These are phyloP conservation scores for Tricholoma bakamatsutake DNA, from an alignment of 768 basidiomycete genomes.

Conservation along the genomic window DNA sequence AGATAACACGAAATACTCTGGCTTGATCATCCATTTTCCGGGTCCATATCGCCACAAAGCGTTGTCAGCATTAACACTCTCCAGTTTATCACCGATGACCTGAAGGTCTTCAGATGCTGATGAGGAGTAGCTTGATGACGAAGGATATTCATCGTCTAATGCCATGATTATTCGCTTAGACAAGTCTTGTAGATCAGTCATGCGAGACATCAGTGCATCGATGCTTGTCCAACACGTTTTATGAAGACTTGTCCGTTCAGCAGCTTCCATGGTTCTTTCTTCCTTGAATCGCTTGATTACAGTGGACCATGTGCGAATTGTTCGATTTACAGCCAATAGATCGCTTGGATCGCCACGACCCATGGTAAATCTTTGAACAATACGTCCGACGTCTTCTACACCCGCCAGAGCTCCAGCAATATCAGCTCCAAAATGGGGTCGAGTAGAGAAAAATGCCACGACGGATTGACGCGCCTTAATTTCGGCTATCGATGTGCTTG, in stretches of 20 bases:
- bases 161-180: conserved; percentile 50
- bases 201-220: conserved; percentile 44
- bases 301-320: conserved; percentile 53
- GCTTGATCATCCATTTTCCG: conserved; percentile 56
- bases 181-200: conserved; percentile 48
- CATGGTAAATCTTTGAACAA: conserved; percentile 71
- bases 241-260: conserved; percentile 24
- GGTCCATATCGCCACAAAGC: conserved; percentile 24
- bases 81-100: neutral
- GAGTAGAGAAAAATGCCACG: conserved; percentile 60
- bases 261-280: conserved; percentile 50
- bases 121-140: neutral
- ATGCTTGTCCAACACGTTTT: conserved; percentile 49
- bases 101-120: neutral
- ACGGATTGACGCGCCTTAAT: conserved; percentile 73
- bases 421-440: conserved; percentile 62
- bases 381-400: conserved; percentile 66
- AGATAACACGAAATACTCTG: conserved; percentile 40
- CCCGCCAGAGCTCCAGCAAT: conserved; percentile 47
- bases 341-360: conserved; percentile 64
- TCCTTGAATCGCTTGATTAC: conserved; percentile 46
- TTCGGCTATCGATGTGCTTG: conserved; percentile 68
- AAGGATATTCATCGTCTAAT: conserved; percentile 22
- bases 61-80: neutral
- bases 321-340: conserved; percentile 55